Percentiles rank a stretch among this genome's conserved stretches.
phyloP scores from a whole-genome alignment of 768 basidiomycete genomes.

The Amanita subjunquillea region DNA sequence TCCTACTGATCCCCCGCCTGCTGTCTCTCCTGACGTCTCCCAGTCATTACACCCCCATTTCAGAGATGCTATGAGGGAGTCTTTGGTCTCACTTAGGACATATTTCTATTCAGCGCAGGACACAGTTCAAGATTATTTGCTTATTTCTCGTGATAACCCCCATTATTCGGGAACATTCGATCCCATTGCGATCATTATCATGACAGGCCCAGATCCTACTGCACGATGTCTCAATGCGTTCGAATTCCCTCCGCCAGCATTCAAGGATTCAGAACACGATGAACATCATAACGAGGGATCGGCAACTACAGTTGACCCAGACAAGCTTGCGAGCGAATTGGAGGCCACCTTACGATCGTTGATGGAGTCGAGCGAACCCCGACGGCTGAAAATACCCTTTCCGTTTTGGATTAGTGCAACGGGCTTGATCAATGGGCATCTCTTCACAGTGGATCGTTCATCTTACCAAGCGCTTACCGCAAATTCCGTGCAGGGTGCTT shows the following conservation, averaged over 20 bases:
- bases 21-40: conserved; percentile 21
- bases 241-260: conserved; percentile 60
- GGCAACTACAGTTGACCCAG: conserved; percentile 6
- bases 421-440: conserved; percentile 29
- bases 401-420: conserved; percentile 25
- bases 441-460: conserved; percentile 38
- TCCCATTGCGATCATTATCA: conserved; percentile 54
- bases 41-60: conserved; percentile 32
- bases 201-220: conserved; percentile 40
- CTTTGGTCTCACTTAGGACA: conserved; percentile 35
- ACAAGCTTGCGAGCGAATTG: conserved; percentile 26
- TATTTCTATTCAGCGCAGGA: conserved; percentile 51
- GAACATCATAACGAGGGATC: conserved; percentile 2
- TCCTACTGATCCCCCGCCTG: conserved; percentile 34
- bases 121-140: conserved; percentile 67
- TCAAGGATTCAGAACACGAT: conserved; percentile 10
- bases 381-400: conserved; percentile 22
- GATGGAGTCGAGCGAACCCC: conserved; percentile 27
- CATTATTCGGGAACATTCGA: conserved; percentile 62
- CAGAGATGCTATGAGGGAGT: conserved; percentile 55
- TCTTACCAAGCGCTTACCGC: conserved; percentile 31
- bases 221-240: conserved; percentile 48
- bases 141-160: conserved; percentile 61
- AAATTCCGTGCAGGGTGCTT: conserved; percentile 11
- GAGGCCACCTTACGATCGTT: conserved; percentile 21